phyloP scores from a whole-genome alignment of 257 asterid genomes.

The Agastache rugosa region DNA sequence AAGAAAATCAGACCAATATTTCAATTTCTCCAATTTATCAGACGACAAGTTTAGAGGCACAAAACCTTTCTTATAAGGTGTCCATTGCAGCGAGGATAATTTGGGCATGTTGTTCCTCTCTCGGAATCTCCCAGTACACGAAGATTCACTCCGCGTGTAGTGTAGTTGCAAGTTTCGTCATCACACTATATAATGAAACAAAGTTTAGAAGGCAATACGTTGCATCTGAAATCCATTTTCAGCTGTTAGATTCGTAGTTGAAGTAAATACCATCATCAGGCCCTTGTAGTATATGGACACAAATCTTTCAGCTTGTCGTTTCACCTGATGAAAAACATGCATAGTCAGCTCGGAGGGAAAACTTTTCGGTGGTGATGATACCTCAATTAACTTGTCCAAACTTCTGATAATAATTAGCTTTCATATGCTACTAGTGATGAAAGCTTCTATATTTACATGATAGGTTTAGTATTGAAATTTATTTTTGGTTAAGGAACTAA shows the following conservation, averaged over 20 bases:
- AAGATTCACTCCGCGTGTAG: slow-evolving; percentile 76
- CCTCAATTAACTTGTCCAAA: slow-evolving; percentile 3
- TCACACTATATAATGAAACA: slow-evolving; percentile 74
- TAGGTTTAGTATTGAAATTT: background rate
- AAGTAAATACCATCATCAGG: slow-evolving; percentile 76
- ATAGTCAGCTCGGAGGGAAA: slow-evolving; percentile 13
- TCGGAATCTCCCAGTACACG: slow-evolving; percentile 77
- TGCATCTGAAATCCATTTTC: slow-evolving; percentile 30
- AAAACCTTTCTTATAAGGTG: slow-evolving; percentile 77
- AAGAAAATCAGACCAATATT: slow-evolving; percentile 3
- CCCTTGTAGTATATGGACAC: slow-evolving; percentile 78
- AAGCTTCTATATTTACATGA: background rate
- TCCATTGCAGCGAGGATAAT: slow-evolving; percentile 88
- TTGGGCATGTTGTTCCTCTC: slow-evolving; percentile 92
- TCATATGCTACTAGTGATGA: background rate
- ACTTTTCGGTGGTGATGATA: slow-evolving; percentile 8
- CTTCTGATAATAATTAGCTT: background rate
- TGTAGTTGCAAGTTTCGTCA: slow-evolving; percentile 91
- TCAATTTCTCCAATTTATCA: slow-evolving; percentile 28
- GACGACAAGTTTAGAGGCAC: slow-evolving; percentile 12
- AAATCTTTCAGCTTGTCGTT: slow-evolving; percentile 83
- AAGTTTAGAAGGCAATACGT: slow-evolving; percentile 11
- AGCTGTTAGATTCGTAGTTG: slow-evolving; percentile 30
- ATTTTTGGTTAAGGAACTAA: background rate
- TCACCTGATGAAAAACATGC: slow-evolving; percentile 65